Base-by-base conservation (phyloP, 345 rosid genomes). In the Eucalyptus grandis region DNA sequence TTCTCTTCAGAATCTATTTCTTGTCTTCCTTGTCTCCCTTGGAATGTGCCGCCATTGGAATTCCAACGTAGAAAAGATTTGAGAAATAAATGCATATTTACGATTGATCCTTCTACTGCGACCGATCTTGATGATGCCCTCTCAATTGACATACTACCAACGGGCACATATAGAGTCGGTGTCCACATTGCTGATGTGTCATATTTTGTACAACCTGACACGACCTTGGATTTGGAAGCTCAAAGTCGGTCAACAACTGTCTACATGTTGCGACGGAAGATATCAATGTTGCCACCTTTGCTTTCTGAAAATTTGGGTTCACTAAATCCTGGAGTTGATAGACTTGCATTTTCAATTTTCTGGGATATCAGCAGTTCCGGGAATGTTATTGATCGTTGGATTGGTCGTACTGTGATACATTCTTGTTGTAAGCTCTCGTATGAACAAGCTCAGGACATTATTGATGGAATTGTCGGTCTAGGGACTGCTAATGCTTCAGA, bases 361-460 rank as follows among this genome's bases (percentile, higher is more conserved):
- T 97, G 98, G 99, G 96, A 95, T 89, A 88, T 98, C 34, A 94
- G 93, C 56, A 88, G 92, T 87, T 82, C 88, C 50, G 98, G 98
- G 81, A 94, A 89, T 88, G 93, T 97, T n/a, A 51, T 94, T 58
- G 93, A 94, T 92, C 96, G 94, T 82, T 97, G 98, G 98, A 92
- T 97, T 89, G 97, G 97, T 72, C 99, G 95, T 72, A 95, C 97
- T 49, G 94, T 96, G 62, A 93, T 96, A 91, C 91, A 88, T 31
- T 97, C 98, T 67, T 97, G 99, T 91, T 98, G 99, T 96, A 95
- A 97, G 92, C 97, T 98, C 90, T 97, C 99, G 24, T 95, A 97
- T 93, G 94, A 95, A 87, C 94, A 92, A 69, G 96, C 98, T 89
- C 96, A 95, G 90, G 95, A 94, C 88, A 94, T 98, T 53, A 92